These are phyloP conservation scores for Haematococcus lacustris DNA, from an alignment of 139 green algal species.

Conservation along the genomic window DNA sequence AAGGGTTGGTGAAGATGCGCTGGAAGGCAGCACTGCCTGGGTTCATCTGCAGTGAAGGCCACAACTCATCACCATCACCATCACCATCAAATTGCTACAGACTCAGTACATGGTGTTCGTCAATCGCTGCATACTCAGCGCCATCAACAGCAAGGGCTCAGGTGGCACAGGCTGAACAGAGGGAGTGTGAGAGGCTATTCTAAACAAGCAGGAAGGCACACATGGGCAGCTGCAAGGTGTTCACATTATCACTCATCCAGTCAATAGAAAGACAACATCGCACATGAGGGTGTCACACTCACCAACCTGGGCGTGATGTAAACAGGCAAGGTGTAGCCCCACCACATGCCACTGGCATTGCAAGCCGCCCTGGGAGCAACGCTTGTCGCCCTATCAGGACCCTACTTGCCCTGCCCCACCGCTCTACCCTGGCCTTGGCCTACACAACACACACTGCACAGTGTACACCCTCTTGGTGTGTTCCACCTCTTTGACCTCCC, in stretches of 20 bases:
- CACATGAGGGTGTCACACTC: neutral
- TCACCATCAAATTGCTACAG: too few relatives aligned
- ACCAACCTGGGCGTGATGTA: neutral
- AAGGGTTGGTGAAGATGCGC: constrained; percentile 58
- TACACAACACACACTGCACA: too few relatives aligned
- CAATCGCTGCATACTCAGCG: too few relatives aligned
- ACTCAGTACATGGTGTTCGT: too few relatives aligned
- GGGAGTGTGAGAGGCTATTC: too few relatives aligned
- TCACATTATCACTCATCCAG: neutral
- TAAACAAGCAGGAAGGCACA: neutral
- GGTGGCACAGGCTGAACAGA: too few relatives aligned
- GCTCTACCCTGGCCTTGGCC: too few relatives aligned
- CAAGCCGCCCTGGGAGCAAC: neutral
- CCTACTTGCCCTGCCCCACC: too few relatives aligned
- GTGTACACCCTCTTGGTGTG: too few relatives aligned
- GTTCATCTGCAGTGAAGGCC: constrained; percentile 60
- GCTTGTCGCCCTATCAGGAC: neutral
- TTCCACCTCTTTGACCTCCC: too few relatives aligned
- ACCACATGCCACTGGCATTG: neutral
- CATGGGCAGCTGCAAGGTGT: neutral
- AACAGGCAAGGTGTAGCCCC: neutral
- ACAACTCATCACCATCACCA: neutral
- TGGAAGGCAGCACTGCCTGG: constrained; percentile 46
- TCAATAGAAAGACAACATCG: neutral
- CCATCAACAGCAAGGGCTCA: too few relatives aligned